Evolutionary conservation across 2,329 filamentous ascomycete species (phyloP).

Genomic region (Neocatenulostroma microsporum): DNA sequence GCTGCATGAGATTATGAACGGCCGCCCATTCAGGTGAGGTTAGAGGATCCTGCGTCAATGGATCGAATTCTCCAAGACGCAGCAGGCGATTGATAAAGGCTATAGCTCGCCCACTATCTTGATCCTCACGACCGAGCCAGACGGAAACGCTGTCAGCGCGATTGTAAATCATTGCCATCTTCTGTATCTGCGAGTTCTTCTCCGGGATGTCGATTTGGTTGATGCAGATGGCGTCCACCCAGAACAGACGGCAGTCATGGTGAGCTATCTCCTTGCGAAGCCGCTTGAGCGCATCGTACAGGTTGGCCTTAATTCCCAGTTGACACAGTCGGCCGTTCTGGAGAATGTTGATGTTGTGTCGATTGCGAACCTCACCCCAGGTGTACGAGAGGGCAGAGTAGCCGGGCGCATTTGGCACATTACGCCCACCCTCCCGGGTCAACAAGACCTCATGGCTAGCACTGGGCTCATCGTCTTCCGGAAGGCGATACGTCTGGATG

Average conservation of each 20-base stretch:
- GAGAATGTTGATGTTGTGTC: slow-evolving; percentile 2
- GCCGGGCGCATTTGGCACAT: slow-evolving; percentile 5
- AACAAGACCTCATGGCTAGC: slow-evolving; percentile 2
- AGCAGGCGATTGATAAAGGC: slow-evolving; percentile 6
- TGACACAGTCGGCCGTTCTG: slow-evolving; percentile 5
- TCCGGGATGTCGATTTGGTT: slow-evolving; percentile 17
- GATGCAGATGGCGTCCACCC: slow-evolving; percentile 21
- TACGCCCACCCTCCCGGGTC: not conserved
- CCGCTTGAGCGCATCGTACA: slow-evolving; percentile 5
- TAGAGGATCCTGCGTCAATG: slow-evolving; percentile 4
- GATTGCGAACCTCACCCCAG: slow-evolving; percentile 10
- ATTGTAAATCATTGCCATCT: slow-evolving; percentile 18
- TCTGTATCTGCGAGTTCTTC: slow-evolving; percentile 18
- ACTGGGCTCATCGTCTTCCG: slow-evolving; percentile 4
- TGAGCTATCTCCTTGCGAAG: not conserved
- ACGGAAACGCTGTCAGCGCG: slow-evolving; percentile 17
- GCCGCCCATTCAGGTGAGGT: slow-evolving; percentile 6
- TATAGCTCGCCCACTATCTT: slow-evolving; percentile 4
- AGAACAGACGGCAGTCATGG: slow-evolving; percentile 6
- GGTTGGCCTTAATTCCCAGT: slow-evolving; percentile 4
- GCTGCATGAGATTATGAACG: slow-evolving; percentile 10
- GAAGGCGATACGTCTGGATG: slow-evolving; percentile 6
- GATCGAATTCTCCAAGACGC: slow-evolving; percentile 7
- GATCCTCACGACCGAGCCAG: slow-evolving; percentile 19
- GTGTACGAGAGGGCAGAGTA: slow-evolving; percentile 17